Base-by-base conservation (phyloP, 495 filamentous ascomycete genomes). In the Penicillium pulvis region DNA sequence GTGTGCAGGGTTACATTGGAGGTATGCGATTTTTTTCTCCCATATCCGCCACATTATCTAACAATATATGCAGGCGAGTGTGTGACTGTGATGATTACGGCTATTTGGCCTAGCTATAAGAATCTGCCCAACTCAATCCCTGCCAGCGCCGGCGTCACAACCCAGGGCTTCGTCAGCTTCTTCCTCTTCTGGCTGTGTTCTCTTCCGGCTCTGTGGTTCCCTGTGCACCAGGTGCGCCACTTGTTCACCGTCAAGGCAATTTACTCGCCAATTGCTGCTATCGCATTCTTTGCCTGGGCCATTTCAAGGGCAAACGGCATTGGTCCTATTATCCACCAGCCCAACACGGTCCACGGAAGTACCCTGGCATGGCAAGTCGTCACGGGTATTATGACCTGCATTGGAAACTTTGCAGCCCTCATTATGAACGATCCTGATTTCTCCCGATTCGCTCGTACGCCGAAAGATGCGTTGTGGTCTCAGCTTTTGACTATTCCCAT, bases 321-420 rank as follows among this genome's bases (percentile, higher is more conserved):
- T 47, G 93, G 93, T 2, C 92, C 92, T 1, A 93, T 97, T 62
- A 80, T 97, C 4, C 77, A 88, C 52, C 90, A 94, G 74, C 77
- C 81, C 0, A 76, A 81, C 49, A 85, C 74, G 14, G 70, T 85
- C 26, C 72, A 87, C 39, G 92, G 93, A 45, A 86, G 81, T 65
- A 80, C 79, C 0, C 78, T 96, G 2, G 90, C 80, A 9, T 97
- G 93, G 93, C 83, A 85, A 20, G 85, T 96, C 44, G 81, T 97
- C 31, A 87, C 85, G 54, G 90, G 88, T 33, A 84, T 96, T 72
- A 95, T 96, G 92, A 86, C 79, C 44, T 87, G 89, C 23, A 92
- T 97, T 65, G 92, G 91, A 55, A 97, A 97, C 76, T 97, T 96
- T 65, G 91, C 93, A 2, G 92, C 93, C 0, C 79, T 97, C 35